Conservation (phyloP, 371 early-diverging fungal genomes). For the Zychaea mexicana region DNA sequence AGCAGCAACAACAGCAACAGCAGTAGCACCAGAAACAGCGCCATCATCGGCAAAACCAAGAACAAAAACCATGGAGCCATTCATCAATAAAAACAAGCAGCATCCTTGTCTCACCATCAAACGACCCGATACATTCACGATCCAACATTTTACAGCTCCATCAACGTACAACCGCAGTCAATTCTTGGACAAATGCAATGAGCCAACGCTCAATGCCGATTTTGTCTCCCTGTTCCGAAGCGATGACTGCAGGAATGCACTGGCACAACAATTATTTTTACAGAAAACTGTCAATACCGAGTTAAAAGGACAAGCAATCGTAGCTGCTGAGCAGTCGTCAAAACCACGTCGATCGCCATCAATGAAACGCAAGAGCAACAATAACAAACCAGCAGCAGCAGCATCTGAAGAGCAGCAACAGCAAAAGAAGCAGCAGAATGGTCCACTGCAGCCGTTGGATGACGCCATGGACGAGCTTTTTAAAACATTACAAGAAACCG, state of each 20-base stretch:
- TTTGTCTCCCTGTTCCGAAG: slow-evolving; percentile 75
- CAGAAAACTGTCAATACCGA: slow-evolving; percentile 50
- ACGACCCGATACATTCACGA: slow-evolving; percentile 31
- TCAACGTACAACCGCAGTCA: slow-evolving; percentile 73
- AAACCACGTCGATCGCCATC: slow-evolving; percentile 48
- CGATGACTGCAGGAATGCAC: slow-evolving; percentile 18
- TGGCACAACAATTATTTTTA: slow-evolving; percentile 37
- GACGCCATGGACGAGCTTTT: slow-evolving; percentile 69
- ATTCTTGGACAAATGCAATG: slow-evolving; percentile 60
- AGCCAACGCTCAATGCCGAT: slow-evolving; percentile 70
- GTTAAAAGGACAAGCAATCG: slow-evolving; percentile 34
- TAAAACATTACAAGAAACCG: slow-evolving; percentile 73
- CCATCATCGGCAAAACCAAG: no score
- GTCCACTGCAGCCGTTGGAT: neutral
- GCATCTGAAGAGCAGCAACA: slow-evolving; percentile 8
- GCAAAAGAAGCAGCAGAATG: slow-evolving; percentile 41
- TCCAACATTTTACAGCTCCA: slow-evolving; percentile 76
- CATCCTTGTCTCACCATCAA: slow-evolving; percentile 34
- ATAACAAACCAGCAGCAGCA: neutral
- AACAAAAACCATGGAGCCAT: slow-evolving; percentile 27
- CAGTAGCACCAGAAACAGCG: slow-evolving; percentile 11
- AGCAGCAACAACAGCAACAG: slow-evolving; percentile 33
- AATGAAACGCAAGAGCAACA: slow-evolving; percentile 18
- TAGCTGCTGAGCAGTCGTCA: slow-evolving; percentile 54
- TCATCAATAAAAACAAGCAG: slow-evolving; percentile 24